Percentiles rank a stretch among this genome's conserved stretches.
Conservation (phyloP, 2,329 filamentous ascomycete genomes). For the Aspergillus quadricinctus region DNA sequence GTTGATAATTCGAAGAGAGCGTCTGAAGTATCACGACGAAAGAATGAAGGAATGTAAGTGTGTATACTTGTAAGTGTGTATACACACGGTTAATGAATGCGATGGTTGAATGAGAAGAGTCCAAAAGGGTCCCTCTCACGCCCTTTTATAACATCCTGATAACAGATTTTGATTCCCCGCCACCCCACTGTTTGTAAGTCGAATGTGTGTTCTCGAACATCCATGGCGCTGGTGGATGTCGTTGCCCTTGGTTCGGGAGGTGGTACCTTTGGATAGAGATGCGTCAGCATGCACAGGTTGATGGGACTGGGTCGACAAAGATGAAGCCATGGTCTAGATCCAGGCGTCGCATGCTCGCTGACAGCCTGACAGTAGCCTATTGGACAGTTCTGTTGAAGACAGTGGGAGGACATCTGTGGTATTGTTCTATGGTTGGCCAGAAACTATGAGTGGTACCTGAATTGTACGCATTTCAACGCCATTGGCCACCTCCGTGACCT, state of each 20-base stretch:
- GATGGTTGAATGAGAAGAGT: background rate
- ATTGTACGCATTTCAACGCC: background rate
- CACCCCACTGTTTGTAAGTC: background rate
- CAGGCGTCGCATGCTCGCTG: background rate
- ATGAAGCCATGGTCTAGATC: background rate
- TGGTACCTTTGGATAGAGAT: background rate
- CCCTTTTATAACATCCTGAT: background rate
- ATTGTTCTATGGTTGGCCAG: background rate
- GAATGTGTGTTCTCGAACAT: background rate
- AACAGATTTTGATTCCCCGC: background rate
- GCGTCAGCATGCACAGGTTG: background rate
- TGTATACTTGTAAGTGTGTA: background rate
- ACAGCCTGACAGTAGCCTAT: background rate
- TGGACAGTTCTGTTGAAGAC: background rate
- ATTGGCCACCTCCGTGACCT: background rate
- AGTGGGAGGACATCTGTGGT: background rate
- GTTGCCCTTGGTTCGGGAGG: background rate
- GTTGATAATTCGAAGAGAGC: background rate
- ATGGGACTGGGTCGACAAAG: background rate
- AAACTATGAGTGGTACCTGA: background rate
- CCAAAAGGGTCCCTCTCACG: background rate
- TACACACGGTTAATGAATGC: background rate
- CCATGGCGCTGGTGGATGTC: background rate
- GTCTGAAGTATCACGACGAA: background rate
- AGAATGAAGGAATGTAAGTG: background rate